Conservation (phyloP, 345 rosid species). For the Lepidium didymum region DNA sequence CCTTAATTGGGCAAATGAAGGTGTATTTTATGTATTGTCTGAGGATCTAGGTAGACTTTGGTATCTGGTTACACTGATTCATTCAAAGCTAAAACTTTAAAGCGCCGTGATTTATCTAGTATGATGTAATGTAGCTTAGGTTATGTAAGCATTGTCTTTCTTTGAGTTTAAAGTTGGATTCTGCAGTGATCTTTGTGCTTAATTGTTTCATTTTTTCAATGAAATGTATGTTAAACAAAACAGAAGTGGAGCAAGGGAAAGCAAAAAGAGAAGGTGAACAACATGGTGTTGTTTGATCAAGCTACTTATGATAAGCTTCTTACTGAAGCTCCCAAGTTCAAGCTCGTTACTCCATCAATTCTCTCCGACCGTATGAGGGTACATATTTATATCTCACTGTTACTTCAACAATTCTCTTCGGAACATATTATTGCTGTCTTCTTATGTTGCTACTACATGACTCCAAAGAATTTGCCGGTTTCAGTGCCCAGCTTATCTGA, state of each 20-base stretch:
- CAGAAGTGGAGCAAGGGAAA: slow-evolving; percentile 95
- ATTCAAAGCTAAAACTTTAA: neutral
- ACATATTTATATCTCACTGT: neutral
- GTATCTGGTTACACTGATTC: neutral
- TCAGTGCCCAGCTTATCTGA: too few relatives aligned
- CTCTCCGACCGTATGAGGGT: slow-evolving; percentile 78
- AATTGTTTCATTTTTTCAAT: neutral
- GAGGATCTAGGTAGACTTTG: neutral
- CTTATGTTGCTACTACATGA: too few relatives aligned
- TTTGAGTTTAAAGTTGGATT: neutral
- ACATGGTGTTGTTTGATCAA: slow-evolving; percentile 83
- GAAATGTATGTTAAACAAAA: neutral
- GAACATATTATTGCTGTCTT: too few relatives aligned
- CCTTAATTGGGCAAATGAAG: neutral
- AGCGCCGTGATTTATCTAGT: neutral
- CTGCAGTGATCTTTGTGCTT: neutral
- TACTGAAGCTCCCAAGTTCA: slow-evolving; percentile 67
- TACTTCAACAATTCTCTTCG: too few relatives aligned
- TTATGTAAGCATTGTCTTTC: neutral
- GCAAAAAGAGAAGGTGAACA: slow-evolving; percentile 96
- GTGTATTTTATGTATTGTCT: too few relatives aligned
- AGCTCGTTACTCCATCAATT: slow-evolving; percentile 72
- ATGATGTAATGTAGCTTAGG: neutral
- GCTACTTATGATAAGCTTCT: slow-evolving; percentile 76
- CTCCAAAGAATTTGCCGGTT: too few relatives aligned